phyloP scores from a whole-genome alignment of 441 rosid genomes.

The Adansonia madagascariensis region DNA sequence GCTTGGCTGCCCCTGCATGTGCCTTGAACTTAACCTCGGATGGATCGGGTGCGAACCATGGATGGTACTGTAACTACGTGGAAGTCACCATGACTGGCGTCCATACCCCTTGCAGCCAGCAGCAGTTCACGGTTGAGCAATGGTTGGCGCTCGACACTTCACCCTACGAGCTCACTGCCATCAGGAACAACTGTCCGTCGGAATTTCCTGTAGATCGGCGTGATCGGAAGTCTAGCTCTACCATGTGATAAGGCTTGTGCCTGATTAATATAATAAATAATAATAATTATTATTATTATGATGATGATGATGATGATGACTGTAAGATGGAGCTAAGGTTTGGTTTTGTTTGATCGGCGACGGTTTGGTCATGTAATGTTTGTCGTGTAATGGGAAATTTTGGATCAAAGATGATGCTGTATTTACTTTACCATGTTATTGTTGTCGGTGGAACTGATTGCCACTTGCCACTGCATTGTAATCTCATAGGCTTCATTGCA shows the following conservation, averaged over 20 bases:
- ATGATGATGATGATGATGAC: background rate
- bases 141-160: conserved; percentile 70
- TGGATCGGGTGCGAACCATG: conserved; percentile 68
- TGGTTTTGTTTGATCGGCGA: background rate
- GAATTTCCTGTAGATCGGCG: background rate
- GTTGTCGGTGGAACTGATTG: background rate
- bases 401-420: background rate
- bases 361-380: background rate
- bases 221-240: background rate
- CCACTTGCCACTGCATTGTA: too few relatives aligned
- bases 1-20: conserved; percentile 56
- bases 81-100: conserved; percentile 65
- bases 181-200: conserved; percentile 47
- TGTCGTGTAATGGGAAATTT: conserved; percentile 14
- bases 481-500: background rate
- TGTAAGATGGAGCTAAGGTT: background rate
- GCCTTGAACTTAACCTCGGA: conserved; percentile 71
- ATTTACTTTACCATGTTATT: background rate
- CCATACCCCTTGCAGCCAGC: conserved; percentile 51
- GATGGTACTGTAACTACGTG: conserved; percentile 80
- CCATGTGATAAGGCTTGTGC: conserved; percentile 5
- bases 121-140: conserved; percentile 69
- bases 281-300: background rate
- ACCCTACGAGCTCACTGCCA: conserved; percentile 63
- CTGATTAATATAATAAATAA: background rate